Base-by-base conservation (phyloP, 2,329 filamentous ascomycete species). In the Talaromyces sp. region DNA sequence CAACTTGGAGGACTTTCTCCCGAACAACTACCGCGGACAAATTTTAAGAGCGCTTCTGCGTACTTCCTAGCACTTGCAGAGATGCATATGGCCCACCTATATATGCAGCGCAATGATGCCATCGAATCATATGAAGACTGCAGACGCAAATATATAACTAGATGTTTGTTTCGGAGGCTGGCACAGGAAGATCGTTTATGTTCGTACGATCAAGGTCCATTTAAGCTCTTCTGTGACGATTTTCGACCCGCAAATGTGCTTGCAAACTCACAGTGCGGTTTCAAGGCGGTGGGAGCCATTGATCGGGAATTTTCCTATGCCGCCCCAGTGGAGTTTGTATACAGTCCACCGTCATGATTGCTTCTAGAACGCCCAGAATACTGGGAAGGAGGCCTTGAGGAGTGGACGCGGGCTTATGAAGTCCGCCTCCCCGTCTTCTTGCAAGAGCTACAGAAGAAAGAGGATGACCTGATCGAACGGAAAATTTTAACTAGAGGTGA, bases 61-160 rank as follows among this genome's bases (percentile, higher is more conserved):
- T 82, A 79, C 72, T 79, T 77, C 47, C 58, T 61, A 19, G 73
- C 72, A 0, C 69, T 82, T 6, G 77, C 80, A 2, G 75, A 81
- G 5, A 73, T 80, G 67, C 76, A 84, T 48, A 69, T 84, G 7
- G 70, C 70, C 24, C 78, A 82, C 47, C 66, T 82, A 3, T 60
- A 58, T 22, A 72, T 73, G 19, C 79, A 82, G 64, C 72, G 72
- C 11, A 81, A 81, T 64, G 72, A 79, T 66, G 73, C 74, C 27
- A 70, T 78, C 4, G 65, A 73, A 2, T 73, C 70, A 3, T 69
- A 63, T 2, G 64, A 69, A 7, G 68, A 72, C 39, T 73, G 65
- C 31, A 62, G 69, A 10, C 63, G 66, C 3, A 72, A 68, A 41
- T 70, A 68, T 66, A 60, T 73, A 16, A 71, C 68, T 1, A 57